Base-by-base conservation (phyloP, 306 rosid genomes). In the Begonia peltatifolia region DNA sequence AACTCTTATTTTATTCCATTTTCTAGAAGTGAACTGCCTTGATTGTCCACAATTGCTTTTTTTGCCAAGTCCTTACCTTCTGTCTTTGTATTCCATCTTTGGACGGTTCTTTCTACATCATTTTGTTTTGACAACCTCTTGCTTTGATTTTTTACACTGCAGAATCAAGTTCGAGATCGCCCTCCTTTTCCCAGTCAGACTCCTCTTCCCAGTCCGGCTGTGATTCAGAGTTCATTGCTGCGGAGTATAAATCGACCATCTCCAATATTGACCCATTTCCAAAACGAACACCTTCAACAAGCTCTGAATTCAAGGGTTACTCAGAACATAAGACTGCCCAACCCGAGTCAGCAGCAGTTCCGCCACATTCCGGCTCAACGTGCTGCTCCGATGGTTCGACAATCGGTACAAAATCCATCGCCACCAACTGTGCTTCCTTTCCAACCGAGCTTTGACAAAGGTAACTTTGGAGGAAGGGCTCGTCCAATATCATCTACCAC, bases 251-350 rank as follows among this genome's bases (percentile, higher is more conserved):
- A 43, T 61, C 65, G 71, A 52, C 2, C 67, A 62, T 30, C 68
- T 41, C 1, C 68, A 9, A 15, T 66, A 41, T 14, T 70, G 15
- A 14, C 11, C 14, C 72, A 54, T 1, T 71, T 76, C 11, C 71
- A 60, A 50, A 85, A 85, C 69, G 2, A 75, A 22, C 94, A 80
- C 71, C 76, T 83, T 50, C 94, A 74, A 66, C 87, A 74, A 63
- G 36, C 70, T 63, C 64, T 90, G 54, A 72, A 64, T 66, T 11
- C 57, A 36, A 67, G 66, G 64, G 15, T 58, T 9, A 10, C 68
- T 53, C 75, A 57, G 25, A 16, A 73, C 30, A 13, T 14, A 79
- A 53, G 54, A 56, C 58, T 49, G 15, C 38, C 72, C 47, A 65
- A 71, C 42, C 16, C 43, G 1, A 51, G 12, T 14, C 68, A 48